Base-by-base conservation (phyloP, 805 yeast genomes). In the Dipodascus geniculatus region DNA sequence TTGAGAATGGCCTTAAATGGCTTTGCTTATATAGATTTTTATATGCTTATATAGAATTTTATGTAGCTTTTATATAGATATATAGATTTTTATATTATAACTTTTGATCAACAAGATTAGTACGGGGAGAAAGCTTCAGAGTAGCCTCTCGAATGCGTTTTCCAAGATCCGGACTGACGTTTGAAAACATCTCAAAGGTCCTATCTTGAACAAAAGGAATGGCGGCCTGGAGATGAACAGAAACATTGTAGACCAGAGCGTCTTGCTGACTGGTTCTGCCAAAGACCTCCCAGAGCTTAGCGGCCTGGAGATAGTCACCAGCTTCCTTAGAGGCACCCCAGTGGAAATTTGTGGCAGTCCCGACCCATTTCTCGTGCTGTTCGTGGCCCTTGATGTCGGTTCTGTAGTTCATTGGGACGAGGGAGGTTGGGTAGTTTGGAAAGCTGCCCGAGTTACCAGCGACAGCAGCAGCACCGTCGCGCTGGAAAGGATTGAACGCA, bases 291-390 rank as follows among this genome's bases (percentile, higher is more conserved):
- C 88, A 91, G 63, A 90, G 77, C 33, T 68, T 81, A 57, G 83
- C 74, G 51, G 96, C 85, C 73, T 90, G 96, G 58, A 70, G 77
- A 68, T 72, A 90, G 72, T 90, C 96, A 60, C 73, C 71, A 56
- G 79, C 87, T 51, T 82, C 84, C 23, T 69, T 71, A 23, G 77
- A 71, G 53, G 79, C 79, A 54, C 78, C 76, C 96, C 96, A 89
- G 73, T 88, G 93, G 81, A 79, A 86, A 59, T 91, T 87, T 57
- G 82, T 72, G 49, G 93, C 93, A 53, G 88, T 79, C 55, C 93
- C 93, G 54, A 73, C 71, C 93, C 93, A 87, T 57, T 80, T 77
- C 72, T 86, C 95, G 70, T 84, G 90, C 61, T 81, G 80, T 63
- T 78, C 76, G 20, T 50, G 53, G 16, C 51, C 53, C 56, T 53